Base-by-base conservation (phyloP, 106 monocot species). In the Vanilla planifolia region DNA sequence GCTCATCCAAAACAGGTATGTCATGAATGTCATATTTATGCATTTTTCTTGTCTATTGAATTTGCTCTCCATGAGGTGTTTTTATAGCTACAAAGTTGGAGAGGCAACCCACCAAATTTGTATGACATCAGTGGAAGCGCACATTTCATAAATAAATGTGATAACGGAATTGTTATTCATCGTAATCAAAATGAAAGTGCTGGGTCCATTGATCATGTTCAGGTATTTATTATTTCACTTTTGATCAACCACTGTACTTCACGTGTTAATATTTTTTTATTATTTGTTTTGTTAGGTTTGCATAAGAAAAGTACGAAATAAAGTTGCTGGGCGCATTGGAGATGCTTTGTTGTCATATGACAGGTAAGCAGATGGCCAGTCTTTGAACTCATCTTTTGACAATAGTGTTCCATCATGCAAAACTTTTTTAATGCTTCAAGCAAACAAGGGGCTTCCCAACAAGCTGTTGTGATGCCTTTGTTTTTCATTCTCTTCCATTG, bases 91-190 rank as follows among this genome's bases (percentile, higher is more conserved):
- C 87, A 87, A 64, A 73, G 87, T 5, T 96, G 96, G 96, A 35
- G 42, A 25, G 96, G 96, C 59, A 53, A 64, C 9, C 69, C 96
- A 53, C 91, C 96, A 37, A 86, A 86, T 74, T 33, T 96, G 67
- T 96, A 96, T 63, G 96, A 96, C 69, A 87, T 96, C 34, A 96
- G 96, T 77, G 96, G 96, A 64, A 96, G 96, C 65, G 90, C 91
- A 33, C 96, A 96, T 67, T 91, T 96, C 55, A 81, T 96, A 37
- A 96, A 96, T 41, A 96, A 96, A 70, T 96, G 96, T 82, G 96
- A 96, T 57, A 96, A 96, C 73, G 90, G 91, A 21, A 79, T 96
- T 62, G 81, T 96, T 24, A 71, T 96, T 55, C 96, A 96, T 77
- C 75, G 95, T 34, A 90, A 86, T 43, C 62, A 75, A 48, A 77